Conservation (phyloP, 768 basidiomycete species). For the Kwoniella pini region DNA sequence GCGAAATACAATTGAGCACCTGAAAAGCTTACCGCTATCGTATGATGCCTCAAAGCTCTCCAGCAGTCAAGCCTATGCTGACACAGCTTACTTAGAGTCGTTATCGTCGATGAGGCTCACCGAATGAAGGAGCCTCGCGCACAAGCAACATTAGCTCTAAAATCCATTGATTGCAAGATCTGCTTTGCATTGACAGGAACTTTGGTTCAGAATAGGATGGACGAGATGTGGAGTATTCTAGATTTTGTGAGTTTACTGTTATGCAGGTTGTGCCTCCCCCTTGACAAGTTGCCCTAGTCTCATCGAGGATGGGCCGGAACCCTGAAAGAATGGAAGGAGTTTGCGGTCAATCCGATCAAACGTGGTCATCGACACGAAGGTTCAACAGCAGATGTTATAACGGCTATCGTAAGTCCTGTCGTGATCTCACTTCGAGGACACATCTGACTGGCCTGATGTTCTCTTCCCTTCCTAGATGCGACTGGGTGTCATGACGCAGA, state of each 20-base stretch:
- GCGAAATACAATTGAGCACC: conserved; percentile 66
- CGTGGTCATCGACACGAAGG: conserved; percentile 50
- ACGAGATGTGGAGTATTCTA: conserved; percentile 87
- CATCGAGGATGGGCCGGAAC: conserved; percentile 74
- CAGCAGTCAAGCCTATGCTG: conserved; percentile 5
- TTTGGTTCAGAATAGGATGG: conserved; percentile 83
- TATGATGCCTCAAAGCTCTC: conserved; percentile 60
- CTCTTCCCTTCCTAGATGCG: too few relatives aligned
- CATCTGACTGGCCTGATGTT: too few relatives aligned
- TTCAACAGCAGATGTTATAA: conserved; percentile 34
- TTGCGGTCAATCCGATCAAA: conserved; percentile 58
- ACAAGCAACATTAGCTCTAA: conserved; percentile 68
- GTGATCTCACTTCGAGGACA: too few relatives aligned
- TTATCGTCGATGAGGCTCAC: conserved; percentile 82
- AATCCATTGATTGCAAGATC: conserved; percentile 65
- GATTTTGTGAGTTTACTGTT: conserved; percentile 69
- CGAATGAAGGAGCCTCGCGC: conserved; percentile 76
- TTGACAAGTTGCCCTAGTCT: conserved; percentile 14
- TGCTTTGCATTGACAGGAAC: conserved; percentile 86
- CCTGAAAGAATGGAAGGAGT: conserved; percentile 71
- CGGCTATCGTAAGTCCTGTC: conserved; percentile 38
- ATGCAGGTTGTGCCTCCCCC: too few relatives aligned
- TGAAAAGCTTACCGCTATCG: conserved; percentile 65
- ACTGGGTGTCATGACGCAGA: conserved; percentile 60
- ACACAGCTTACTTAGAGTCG: conserved; percentile 25